A percentile compares a stretch with the other conserved stretches of the same genome.
phyloP scores from a whole-genome alignment of 75 land plant genomes.

The Pseudotsuga menziesii region DNA sequence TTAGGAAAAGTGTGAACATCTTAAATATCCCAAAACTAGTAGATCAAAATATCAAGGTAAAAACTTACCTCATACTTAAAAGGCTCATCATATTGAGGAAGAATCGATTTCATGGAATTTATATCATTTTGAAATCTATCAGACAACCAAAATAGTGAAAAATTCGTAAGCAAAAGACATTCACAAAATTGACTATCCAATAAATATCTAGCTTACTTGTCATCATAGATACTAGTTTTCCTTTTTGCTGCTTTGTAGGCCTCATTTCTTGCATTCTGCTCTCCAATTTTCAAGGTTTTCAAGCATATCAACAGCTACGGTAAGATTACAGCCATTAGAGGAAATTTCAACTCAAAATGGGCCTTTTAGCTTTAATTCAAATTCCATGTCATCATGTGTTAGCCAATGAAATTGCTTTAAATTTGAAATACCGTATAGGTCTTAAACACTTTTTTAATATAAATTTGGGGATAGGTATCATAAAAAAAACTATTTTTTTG shows the following conservation, averaged over 20 bases:
- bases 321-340: too few species aligned
- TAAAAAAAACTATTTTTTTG: too few species aligned
- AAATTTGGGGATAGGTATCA: too few species aligned
- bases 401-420: too few species aligned
- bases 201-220: slow-evolving; percentile 56
- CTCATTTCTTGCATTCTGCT: slow-evolving; percentile 78
- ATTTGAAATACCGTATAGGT: too few species aligned
- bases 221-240: slow-evolving; percentile 76
- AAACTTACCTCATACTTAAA: slow-evolving; percentile 64
- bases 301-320: slow-evolving; percentile 83
- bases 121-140: slow-evolving; percentile 79
- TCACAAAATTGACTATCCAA: background rate
- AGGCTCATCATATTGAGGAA: slow-evolving; percentile 95
- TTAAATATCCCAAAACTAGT: background rate
- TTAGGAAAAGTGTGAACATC: slow-evolving; percentile 1
- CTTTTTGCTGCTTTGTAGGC: slow-evolving; percentile 97
- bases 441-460: too few species aligned
- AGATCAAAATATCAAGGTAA: background rate
- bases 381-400: too few species aligned
- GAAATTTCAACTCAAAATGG: too few species aligned
- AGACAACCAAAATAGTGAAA: slow-evolving; percentile 1
- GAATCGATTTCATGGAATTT: slow-evolving; percentile 52
- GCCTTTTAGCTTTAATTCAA: too few species aligned
- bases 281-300: slow-evolving; percentile 94
- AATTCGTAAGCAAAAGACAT: background rate